Evolutionary conservation across 495 filamentous ascomycete species (phyloP), one percentile per base, ranked within the genome.

Genomic region (Paragyromitra xinjiangensis): DNA sequence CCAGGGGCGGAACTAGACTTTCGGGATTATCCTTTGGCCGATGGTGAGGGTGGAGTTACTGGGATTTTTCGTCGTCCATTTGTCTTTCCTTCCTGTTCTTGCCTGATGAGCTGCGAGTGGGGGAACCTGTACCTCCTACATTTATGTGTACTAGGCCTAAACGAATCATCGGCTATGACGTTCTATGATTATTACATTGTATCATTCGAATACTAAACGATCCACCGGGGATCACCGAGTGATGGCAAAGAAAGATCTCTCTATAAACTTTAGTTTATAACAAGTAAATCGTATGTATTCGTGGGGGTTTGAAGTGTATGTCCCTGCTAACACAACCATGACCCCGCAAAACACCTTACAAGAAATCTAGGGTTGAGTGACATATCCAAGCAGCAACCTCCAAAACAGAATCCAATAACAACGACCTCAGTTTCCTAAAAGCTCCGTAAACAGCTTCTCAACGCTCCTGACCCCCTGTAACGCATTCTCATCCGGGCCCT

Each of bases 401-500:
- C 12, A 56, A 8, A 24, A 26, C 53, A 26, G 26, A 24, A 12
- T 8, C 48, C 9, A 45, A 55, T 37, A 37, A 26, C 34, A 40
- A 11, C 1, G 2, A 22, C 34, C 34, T 77, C 22, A 77, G 50
- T 51, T 66, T 11, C 12, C 40, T 9, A 86, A 81, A 53, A 95
- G 80, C 73, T 92, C 87, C 63, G 88, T 84, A 71, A 98, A 89
- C 29, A 97, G 89, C 78, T 89, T 88, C 67, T 88, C 86, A 8
- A 94, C 83, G 82, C 88, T 96, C 81, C 90, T 87, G 70, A 99
- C 87, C 0, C 95, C 95, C 26, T 85, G 84, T 37, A 98, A 85
- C 11, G 88, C 82, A 82, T 98, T 98, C 85, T 96, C 91, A 83
- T 99, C 95, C 0, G 92, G 92, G 0, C 94, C 95, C 77, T 91